A percentile compares a stretch with the other conserved stretches of the same genome.
Evolutionary conservation across 176 grass and related monocot species (phyloP).

Genomic region (Aegilops tauschii): DNA sequence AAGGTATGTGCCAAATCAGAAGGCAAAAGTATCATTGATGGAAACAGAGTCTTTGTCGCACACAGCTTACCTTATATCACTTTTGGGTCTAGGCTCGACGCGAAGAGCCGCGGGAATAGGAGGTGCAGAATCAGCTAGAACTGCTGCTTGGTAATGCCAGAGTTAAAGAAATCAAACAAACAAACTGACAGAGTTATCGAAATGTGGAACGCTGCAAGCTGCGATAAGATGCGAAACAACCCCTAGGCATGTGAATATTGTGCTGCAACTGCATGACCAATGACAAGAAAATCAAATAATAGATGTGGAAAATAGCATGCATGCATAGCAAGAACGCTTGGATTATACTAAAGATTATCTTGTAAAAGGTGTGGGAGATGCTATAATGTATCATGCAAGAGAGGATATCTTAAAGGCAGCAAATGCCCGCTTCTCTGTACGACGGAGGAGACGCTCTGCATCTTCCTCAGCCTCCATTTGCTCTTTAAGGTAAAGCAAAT

Average conservation of each 20-base stretch:
- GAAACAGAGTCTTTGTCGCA: not conserved
- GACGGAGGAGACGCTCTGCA: slow-evolving; percentile 83
- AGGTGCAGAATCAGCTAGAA: slow-evolving; percentile 75
- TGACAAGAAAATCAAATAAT: slow-evolving; percentile 4
- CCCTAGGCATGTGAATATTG: not conserved
- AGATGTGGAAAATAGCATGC: not conserved
- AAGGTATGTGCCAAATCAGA: not conserved
- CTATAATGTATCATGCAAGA: slow-evolving; percentile 9
- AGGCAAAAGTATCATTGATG: not conserved
- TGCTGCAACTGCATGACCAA: not conserved
- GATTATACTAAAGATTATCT: not conserved
- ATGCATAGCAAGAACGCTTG: not conserved
- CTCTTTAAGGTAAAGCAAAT: slow-evolving; percentile 96
- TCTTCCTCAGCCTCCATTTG: slow-evolving; percentile 99
- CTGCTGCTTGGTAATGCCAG: slow-evolving; percentile 69
- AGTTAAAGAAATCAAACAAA: slow-evolving; percentile 48
- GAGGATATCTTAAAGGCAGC: slow-evolving; percentile 99
- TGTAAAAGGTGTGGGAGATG: not conserved
- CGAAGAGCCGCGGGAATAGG: slow-evolving; percentile 64
- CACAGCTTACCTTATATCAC: slow-evolving; percentile 67
- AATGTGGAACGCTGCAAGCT: not conserved
- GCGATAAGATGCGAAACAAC: not conserved
- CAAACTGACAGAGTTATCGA: not conserved
- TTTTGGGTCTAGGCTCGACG: slow-evolving; percentile 90
- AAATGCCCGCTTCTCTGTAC: slow-evolving; percentile 94